A percentile compares a stretch with the other conserved stretches of the same genome.
Evolutionary conservation across 352 stramenopile species (phyloP).

Genomic region (Peronospora destructor): DNA sequence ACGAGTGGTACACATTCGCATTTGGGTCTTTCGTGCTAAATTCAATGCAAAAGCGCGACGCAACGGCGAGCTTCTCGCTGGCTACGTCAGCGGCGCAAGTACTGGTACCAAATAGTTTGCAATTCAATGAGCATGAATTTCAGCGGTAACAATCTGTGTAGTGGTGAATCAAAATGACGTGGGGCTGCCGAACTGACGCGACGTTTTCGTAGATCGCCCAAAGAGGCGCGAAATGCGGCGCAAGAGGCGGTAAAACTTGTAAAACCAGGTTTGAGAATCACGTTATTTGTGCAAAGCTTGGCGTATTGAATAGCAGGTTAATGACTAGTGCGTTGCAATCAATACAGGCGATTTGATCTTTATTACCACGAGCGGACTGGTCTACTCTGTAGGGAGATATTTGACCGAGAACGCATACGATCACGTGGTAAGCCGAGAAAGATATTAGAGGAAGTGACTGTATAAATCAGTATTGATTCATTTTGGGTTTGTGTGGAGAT

Average conservation of each 20-base stretch:
- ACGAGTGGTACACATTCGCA: conserved; percentile 1
- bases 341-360: conserved; percentile 68
- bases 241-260: conserved; percentile 54
- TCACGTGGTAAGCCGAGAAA: conserved; percentile 40
- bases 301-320: background rate
- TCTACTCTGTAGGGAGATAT: conserved; percentile 61
- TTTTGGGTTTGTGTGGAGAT: background rate
- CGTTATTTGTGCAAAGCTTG: background rate
- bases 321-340: conserved; percentile 2
- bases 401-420: conserved; percentile 66
- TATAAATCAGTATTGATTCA: background rate
- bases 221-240: conserved; percentile 50
- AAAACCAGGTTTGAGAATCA: conserved; percentile 34
- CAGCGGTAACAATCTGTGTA: conserved; percentile 30
- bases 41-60: conserved; percentile 7
- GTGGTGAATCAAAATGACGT: background rate
- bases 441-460: background rate
- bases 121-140: conserved; percentile 73
- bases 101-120: conserved; percentile 61
- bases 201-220: conserved; percentile 34
- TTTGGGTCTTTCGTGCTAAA: no score
- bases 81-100: conserved; percentile 41
- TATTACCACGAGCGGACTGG: conserved; percentile 64
- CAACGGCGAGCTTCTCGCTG: conserved; percentile 17
- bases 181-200: background rate